Base-by-base conservation (phyloP, 2,329 filamentous ascomycete species). In the Hyphodiscus sp. region DNA sequence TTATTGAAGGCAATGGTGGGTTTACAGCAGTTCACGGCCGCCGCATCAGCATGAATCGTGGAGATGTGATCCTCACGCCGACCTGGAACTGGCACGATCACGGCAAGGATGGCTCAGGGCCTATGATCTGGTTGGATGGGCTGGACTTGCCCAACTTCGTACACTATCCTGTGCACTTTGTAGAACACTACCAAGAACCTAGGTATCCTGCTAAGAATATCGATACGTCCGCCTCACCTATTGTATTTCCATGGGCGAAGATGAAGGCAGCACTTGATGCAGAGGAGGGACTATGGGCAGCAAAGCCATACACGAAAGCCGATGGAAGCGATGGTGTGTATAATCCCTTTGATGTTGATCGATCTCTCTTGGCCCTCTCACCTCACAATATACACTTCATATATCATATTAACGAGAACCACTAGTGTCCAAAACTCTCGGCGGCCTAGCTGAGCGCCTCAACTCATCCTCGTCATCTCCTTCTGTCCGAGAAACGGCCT, bases 51-150 rank as follows among this genome's bases (percentile, higher is more conserved):
- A 76, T 83, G 63, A 61, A 70, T 18, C 70, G 73, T 1, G 78
- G 79, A 8, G 79, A 82, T 57, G 76, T 82, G 1, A 77, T 82
- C 15, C 65, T 82, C 0, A 83, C 80, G 0, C 80, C 79, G 0
- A 75, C 72, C 0, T 82, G 79, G 79, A 76, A 80, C 61, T 82
- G 76, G 73, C 79, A 81, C 55, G 80, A 82, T 55, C 79, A 83
- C 53, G 80, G 80, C 2, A 82, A 82, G 47, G 78, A 82, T 53
- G 75, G 78, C 9, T 68, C 70, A 1, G 70, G 70, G 1, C 77
- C 78, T 0, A 76, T 81, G 63, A 75, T 83, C 29, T 83, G 80
- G 80, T 68, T 83, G 1, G 80, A 82, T 60, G 76, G 74, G 4
- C 63, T 83, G 1, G 76, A 82, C 64, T 62, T 82, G 1, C 79